phyloP scores from a whole-genome alignment of 768 basidiomycete genomes.

The Hygrophoropsis aurantiaca region DNA sequence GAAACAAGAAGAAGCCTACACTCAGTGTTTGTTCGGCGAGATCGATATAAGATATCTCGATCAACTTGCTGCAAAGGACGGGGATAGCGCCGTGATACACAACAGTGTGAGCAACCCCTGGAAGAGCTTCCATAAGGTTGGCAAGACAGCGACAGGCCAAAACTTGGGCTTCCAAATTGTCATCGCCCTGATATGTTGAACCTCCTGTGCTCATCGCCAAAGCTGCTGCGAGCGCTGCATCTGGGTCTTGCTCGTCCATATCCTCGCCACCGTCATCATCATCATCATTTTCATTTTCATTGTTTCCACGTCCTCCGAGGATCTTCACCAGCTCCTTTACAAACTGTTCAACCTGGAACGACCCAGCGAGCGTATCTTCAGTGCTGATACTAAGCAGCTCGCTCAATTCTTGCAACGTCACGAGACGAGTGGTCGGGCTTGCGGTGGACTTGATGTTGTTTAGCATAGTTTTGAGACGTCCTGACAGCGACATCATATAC shows the following conservation, averaged over 20 bases:
- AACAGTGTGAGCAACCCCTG: constrained; percentile 95
- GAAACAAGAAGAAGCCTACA: constrained; percentile 52
- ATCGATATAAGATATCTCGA: constrained; percentile 97
- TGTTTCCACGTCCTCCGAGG: constrained; percentile 74
- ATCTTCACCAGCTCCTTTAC: constrained; percentile 91
- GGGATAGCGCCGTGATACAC: constrained; percentile 99
- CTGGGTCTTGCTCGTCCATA: constrained; percentile 67
- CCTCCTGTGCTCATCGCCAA: constrained; percentile 77
- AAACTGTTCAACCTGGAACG: constrained; percentile 92
- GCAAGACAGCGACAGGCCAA: constrained; percentile 95
- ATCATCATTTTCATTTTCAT: constrained; percentile 72
- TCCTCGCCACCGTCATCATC: constrained; percentile 70
- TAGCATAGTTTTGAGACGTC: constrained; percentile 87
- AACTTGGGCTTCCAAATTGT: constrained; percentile 91
- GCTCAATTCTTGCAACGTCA: constrained; percentile 92
- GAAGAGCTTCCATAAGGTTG: constrained; percentile 98
- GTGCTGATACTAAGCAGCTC: constrained; percentile 95
- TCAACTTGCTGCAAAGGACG: constrained; percentile 93
- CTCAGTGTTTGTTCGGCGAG: constrained; percentile 97
- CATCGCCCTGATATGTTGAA: constrained; percentile 69
- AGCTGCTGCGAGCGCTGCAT: constrained; percentile 85
- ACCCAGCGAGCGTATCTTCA: constrained; percentile 94
- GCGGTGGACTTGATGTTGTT: constrained; percentile 84
- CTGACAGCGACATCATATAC: constrained; percentile 89
- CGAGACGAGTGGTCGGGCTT: constrained; percentile 80